These are phyloP conservation scores for Diaporthe longicolla DNA, from an alignment of 2,329 filamentous ascomycete genomes.

Conservation along the genomic window DNA sequence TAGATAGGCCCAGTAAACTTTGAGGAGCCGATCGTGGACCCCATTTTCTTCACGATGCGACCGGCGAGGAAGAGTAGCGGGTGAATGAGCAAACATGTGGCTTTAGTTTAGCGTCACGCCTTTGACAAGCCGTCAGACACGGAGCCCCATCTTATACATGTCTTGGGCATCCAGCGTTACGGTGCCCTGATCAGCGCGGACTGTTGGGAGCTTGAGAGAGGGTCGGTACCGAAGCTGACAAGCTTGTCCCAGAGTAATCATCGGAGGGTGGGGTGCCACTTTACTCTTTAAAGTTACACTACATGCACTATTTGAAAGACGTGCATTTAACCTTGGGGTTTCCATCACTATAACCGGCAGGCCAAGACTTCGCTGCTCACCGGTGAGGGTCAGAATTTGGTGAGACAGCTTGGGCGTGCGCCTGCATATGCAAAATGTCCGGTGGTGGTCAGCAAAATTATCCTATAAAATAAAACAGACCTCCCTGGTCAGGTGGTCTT, in stretches of 20 bases:
- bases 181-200: neutral
- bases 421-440: neutral
- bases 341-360: neutral
- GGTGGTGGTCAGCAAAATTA: neutral
- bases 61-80: neutral
- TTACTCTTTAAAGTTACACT: neutral
- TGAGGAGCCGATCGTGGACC: neutral
- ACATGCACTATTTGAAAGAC: neutral
- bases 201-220: neutral
- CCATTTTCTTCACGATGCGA: neutral
- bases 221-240: neutral
- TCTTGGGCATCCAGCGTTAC: neutral
- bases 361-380: neutral
- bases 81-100: neutral
- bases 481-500: neutral
- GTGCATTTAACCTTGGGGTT: neutral
- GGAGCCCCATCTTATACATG: neutral
- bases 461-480: neutral
- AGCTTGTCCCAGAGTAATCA: neutral
- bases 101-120: neutral
- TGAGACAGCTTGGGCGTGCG: neutral
- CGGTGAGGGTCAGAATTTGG: neutral
- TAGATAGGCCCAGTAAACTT: too few species aligned
- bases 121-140: neutral
- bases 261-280: neutral